Percentiles rank a stretch among this genome's conserved stretches.
phyloP scores from a whole-genome alignment of 176 grass and related monocot genomes.

The Paspalum vaginatum region DNA sequence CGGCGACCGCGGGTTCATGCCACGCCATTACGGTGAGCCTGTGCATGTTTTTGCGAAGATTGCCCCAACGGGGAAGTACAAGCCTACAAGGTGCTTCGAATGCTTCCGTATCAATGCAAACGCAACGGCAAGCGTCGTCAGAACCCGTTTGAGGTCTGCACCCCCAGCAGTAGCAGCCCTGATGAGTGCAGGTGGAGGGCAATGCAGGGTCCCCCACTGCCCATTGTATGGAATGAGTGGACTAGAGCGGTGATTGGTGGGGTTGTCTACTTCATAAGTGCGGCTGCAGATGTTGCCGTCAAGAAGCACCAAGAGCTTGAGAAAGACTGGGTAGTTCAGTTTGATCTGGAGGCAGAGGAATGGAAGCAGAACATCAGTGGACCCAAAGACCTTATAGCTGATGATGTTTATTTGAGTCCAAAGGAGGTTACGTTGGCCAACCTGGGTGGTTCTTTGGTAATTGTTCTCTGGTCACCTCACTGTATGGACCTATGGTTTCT shows the following conservation, averaged over 20 bases:
- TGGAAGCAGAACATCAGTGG: not conserved
- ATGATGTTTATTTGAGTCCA: not conserved
- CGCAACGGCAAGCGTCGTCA: not conserved
- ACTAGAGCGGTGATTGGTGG: not conserved
- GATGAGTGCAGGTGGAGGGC: not conserved
- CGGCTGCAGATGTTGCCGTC: not conserved
- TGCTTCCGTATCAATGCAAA: not conserved
- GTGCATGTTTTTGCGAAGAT: conserved; percentile 8
- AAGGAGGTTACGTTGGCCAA: not conserved
- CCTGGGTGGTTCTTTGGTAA: conserved; percentile 1
- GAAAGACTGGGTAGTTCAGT: not conserved
- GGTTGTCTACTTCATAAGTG: not conserved
- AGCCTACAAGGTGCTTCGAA: conserved; percentile 37
- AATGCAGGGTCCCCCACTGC: not conserved
- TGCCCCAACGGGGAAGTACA: not conserved
- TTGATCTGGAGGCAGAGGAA: conserved; percentile 29
- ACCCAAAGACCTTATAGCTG: not conserved
- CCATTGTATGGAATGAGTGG: not conserved
- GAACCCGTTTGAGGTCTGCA: conserved; percentile 19
- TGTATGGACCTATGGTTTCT: conserved; percentile 19
- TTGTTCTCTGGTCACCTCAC: not conserved
- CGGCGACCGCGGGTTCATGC: not conserved
- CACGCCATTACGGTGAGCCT: not conserved
- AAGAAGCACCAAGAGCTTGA: not conserved
- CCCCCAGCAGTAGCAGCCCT: not conserved